A percentile compares a stretch with the other conserved stretches of the same genome.
Evolutionary conservation across 2,329 filamentous ascomycete genomes (phyloP).

Genomic region (Westerdykella sp.): DNA sequence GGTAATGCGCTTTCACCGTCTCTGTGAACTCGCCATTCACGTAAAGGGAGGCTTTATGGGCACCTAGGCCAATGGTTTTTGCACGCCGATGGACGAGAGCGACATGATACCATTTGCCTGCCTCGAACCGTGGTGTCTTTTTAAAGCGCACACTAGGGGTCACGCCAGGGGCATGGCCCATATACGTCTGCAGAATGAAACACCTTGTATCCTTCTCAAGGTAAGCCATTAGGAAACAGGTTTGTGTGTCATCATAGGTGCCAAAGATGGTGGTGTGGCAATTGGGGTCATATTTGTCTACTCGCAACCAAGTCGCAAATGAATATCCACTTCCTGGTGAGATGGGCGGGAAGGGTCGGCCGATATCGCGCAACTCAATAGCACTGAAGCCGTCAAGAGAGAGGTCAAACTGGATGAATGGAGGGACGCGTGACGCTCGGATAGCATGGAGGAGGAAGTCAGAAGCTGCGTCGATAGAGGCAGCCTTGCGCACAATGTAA

Average conservation of each 20-base stretch:
- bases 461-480: conserved; percentile 48
- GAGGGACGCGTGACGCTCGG: conserved; percentile 66
- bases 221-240: conserved; percentile 90
- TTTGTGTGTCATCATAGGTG: conserved; percentile 84
- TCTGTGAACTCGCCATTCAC: conserved; percentile 92
- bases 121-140: conserved; percentile 70
- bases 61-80: conserved; percentile 57
- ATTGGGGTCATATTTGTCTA: conserved; percentile 77
- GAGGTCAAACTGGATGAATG: conserved; percentile 90
- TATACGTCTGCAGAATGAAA: conserved; percentile 92
- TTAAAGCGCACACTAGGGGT: conserved; percentile 93
- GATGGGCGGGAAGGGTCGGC: conserved; percentile 75
- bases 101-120: conserved; percentile 86
- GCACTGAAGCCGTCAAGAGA: conserved; percentile 83
- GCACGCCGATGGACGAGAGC: conserved; percentile 78
- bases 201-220: conserved; percentile 89
- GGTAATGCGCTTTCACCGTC: conserved; percentile 84
- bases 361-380: conserved; percentile 81
- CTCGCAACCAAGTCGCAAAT: conserved; percentile 78
- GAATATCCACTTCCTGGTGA: conserved; percentile 75
- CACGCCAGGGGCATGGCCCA: conserved; percentile 58
- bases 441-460: conserved; percentile 71
- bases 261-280: conserved; percentile 95
- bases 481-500: conserved; percentile 59
- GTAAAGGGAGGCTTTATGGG: conserved; percentile 79